Conservation (phyloP, 78 protist species). For the Dictyostelium brefeldianum region DNA sequence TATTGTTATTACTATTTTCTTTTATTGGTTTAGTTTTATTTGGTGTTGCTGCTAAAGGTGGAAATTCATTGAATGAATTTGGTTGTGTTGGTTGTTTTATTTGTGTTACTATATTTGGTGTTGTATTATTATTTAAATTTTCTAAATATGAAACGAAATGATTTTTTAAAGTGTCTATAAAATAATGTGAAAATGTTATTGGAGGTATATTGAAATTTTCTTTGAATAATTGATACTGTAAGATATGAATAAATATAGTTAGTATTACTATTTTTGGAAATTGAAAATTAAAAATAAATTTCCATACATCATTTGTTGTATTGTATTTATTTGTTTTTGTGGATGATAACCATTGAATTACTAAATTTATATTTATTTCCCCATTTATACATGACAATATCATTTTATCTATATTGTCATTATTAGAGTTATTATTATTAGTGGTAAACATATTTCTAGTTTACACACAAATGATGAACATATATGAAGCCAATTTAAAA, state of each 20-base stretch:
- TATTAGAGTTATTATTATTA: not conserved
- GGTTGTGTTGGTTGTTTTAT: not conserved
- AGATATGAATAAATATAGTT: not conserved
- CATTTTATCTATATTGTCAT: constrained; percentile 1
- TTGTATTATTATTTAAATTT: not conserved
- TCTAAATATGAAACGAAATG: not conserved
- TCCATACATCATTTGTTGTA: not conserved
- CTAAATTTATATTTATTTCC: not conserved
- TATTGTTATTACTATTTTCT: not conserved
- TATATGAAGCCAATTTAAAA: too few species aligned
- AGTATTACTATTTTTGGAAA: not conserved
- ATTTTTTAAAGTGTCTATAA: not conserved
- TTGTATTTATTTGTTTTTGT: constrained; percentile 20
- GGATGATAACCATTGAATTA: not conserved
- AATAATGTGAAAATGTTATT: not conserved
- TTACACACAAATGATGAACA: too few species aligned
- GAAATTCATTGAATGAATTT: not conserved
- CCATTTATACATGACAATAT: not conserved
- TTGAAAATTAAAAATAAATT: not conserved
- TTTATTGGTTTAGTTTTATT: not conserved
- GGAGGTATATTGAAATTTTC: not conserved
- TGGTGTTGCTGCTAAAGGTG: constrained; percentile 3
- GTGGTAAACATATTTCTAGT: not conserved
- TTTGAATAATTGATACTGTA: constrained; percentile 1
- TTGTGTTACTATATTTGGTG: not conserved